Evolutionary conservation across 768 basidiomycete species (phyloP).

Genomic region (Termitomyces sp.): DNA sequence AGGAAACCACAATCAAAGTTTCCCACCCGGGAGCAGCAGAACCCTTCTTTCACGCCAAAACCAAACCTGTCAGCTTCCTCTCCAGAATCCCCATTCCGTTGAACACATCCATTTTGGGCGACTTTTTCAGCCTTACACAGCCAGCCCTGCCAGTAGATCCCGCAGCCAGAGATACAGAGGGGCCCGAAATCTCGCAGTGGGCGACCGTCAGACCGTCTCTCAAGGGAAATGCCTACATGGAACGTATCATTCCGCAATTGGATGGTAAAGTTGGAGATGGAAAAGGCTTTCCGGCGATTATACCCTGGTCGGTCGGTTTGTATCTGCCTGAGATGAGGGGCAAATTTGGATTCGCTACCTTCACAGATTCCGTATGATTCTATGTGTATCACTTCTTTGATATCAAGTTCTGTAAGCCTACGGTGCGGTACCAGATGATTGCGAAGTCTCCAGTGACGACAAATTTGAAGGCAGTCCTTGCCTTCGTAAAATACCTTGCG

Average conservation of each 20-base stretch:
- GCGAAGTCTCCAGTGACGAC: too few relatives aligned
- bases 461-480: too few relatives aligned
- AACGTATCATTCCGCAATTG: conserved; percentile 7
- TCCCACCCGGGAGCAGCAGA: conserved; percentile 12
- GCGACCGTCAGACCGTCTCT: conserved; percentile 9
- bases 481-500: too few relatives aligned
- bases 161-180: conserved; percentile 15
- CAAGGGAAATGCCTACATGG: conserved; percentile 12
- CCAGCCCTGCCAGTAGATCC: conserved; percentile 19
- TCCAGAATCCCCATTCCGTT: conserved; percentile 18
- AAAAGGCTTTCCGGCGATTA: conserved; percentile 18
- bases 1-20: conserved; percentile 20
- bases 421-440: too few relatives aligned
- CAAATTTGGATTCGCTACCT: not conserved
- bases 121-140: conserved; percentile 12
- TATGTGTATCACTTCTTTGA: too few relatives aligned
- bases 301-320: conserved; percentile 16
- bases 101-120: conserved; percentile 12
- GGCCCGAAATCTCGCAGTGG: conserved; percentile 18
- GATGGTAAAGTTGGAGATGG: conserved; percentile 21
- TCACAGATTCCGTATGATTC: not conserved
- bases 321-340: not conserved
- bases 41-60: conserved; percentile 25
- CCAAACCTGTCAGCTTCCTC: conserved; percentile 19
- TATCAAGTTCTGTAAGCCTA: not conserved